Base-by-base conservation (phyloP, 306 rosid genomes). In the Vachellia pachyceras region DNA sequence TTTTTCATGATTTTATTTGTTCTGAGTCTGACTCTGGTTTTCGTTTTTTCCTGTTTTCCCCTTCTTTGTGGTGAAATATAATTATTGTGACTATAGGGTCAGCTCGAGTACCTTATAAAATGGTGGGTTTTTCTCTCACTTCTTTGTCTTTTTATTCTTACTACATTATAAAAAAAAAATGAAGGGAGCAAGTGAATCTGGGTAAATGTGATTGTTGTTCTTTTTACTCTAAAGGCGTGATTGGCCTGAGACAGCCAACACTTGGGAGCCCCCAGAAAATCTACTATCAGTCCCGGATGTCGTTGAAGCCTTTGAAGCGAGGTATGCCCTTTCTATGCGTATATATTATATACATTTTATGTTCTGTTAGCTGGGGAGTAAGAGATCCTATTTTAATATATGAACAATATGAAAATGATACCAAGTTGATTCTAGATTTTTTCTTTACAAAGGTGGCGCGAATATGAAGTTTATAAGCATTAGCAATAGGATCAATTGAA, bases 201-300 rank as follows among this genome's bases (percentile, higher is more conserved):
- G 10, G 10, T 4, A 46, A 55, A n/a, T 68, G 61, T 82, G 77
- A 63, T 82, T 58, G 9, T 57, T 81, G 7, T 77, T 72, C 57
- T 65, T 80, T 71, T 66, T 1, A 80, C 20, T 8, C 13, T 79
- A 42, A 80, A 95, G 99, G 99, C 87, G 79, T 33, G 96, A 89
- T 69, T 95, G 99, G 99, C 91, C 97, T 3, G 98, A 95, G 79
- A 73, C 91, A 6, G 93, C 90, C 64, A 95, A 95, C 79, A 95
- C 99, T 15, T 95, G 99, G 99, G 99, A 95, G 87, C 99, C 99
- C 6, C 84, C 81, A 45, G 98, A 90, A 72, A 93, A 95, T 88
- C 89, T 95, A 77, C 92, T 65, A 66, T 61, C 86, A 39, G 85
- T 92, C 73, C 86, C 91, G 3, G 99, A 95, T 76, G 79, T 95